Evolutionary conservation across 495 filamentous ascomycete species (phyloP).

Genomic region (Xylaria cubensis): DNA sequence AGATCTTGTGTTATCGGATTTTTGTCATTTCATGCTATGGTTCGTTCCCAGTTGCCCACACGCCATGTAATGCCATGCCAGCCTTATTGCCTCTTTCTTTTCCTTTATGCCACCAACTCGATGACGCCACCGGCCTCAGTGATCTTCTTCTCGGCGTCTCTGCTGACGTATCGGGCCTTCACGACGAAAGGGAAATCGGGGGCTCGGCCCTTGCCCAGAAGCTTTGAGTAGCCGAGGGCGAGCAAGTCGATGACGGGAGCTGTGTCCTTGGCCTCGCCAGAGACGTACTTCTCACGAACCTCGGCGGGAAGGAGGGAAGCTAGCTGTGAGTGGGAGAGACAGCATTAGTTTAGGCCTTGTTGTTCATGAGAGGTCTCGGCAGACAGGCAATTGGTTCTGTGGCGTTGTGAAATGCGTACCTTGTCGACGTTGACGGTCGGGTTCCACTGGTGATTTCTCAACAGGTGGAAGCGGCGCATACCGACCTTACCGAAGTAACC

Average conservation of each 20-base stretch:
- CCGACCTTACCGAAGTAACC: constrained; percentile 97
- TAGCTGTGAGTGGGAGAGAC: neutral
- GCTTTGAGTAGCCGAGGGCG: constrained; percentile 89
- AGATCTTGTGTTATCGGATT: constrained; percentile 24
- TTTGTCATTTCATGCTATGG: constrained; percentile 29
- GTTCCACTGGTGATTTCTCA: constrained; percentile 90
- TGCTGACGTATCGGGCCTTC: constrained; percentile 85
- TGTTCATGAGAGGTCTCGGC: neutral
- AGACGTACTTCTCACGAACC: constrained; percentile 82
- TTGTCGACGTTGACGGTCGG: constrained; percentile 91
- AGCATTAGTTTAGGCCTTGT: neutral
- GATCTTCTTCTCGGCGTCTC: constrained; percentile 93
- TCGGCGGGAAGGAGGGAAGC: constrained; percentile 67
- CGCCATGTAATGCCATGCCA: constrained; percentile 16
- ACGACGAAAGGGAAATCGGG: constrained; percentile 86
- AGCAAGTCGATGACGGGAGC: constrained; percentile 93
- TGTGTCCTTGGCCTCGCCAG: constrained; percentile 74
- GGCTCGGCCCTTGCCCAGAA: constrained; percentile 90
- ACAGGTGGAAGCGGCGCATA: constrained; percentile 96
- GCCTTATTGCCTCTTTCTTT: constrained; percentile 20
- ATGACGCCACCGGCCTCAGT: constrained; percentile 90
- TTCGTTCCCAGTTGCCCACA: constrained; percentile 22
- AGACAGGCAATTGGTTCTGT: neutral
- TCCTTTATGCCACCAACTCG: constrained; percentile 85
- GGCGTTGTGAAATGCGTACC: constrained; percentile 52